Conservation (phyloP, 345 rosid genomes). For the Dipteronia sinensis region DNA sequence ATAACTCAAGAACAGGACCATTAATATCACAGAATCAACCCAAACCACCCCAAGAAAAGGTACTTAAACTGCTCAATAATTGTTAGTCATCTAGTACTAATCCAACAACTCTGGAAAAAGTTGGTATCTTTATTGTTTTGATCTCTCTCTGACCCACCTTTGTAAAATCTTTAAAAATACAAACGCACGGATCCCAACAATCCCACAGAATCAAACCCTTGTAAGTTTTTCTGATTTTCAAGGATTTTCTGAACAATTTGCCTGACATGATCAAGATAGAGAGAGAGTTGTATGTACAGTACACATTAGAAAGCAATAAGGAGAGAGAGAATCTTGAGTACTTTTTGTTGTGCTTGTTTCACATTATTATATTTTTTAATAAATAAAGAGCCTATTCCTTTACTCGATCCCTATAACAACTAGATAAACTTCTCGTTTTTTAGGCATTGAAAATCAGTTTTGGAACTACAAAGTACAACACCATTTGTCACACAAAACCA, state of each 20-base stretch:
- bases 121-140: slow-evolving; percentile 35
- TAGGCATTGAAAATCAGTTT: slow-evolving; percentile 21
- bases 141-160: slow-evolving; percentile 22
- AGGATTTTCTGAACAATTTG: slow-evolving; percentile 45
- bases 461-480: slow-evolving; percentile 14
- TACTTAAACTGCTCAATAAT: slow-evolving; percentile 33
- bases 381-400: slow-evolving; percentile 23
- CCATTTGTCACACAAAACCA: background rate
- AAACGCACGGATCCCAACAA: slow-evolving; percentile 55
- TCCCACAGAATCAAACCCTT: slow-evolving; percentile 39
- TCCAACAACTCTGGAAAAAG: slow-evolving; percentile 47
- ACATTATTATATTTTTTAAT: background rate
- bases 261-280: slow-evolving; percentile 36
- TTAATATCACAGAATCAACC: slow-evolving; percentile 43
- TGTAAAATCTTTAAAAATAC: slow-evolving; percentile 37
- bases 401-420: slow-evolving; percentile 47
- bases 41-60: slow-evolving; percentile 78
- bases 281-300: background rate
- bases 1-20: slow-evolving; percentile 49
- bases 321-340: too few relatives aligned
- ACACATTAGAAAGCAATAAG: too few relatives aligned
- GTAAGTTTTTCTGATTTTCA: slow-evolving; percentile 34
- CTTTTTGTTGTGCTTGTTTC: background rate
- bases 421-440: slow-evolving; percentile 24
- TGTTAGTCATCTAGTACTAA: slow-evolving; percentile 7